phyloP scores from a whole-genome alignment of 2,329 filamentous ascomycete species.

The Xylaria multiplex region DNA sequence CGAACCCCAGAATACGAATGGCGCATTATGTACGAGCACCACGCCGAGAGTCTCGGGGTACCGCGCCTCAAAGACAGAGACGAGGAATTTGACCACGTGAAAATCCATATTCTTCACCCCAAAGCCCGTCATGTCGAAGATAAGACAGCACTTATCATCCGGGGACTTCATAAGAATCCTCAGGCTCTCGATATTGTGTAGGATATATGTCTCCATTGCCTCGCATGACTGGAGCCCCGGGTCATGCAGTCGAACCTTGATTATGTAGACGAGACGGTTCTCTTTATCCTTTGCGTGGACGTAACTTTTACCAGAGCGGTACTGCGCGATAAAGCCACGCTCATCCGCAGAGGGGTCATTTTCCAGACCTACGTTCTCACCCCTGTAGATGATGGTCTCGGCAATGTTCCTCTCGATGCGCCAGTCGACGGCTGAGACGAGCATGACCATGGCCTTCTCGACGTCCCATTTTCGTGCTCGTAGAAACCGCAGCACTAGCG shows the following conservation, averaged over 20 bases:
- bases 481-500: conserved; percentile 34
- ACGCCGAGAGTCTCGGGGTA: conserved; percentile 37
- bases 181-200: conserved; percentile 36
- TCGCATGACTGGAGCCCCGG: conserved; percentile 26
- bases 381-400: conserved; percentile 21
- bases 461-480: conserved; percentile 38
- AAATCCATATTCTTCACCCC: conserved; percentile 37
- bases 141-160: conserved; percentile 28
- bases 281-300: conserved; percentile 27
- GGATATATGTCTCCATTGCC: conserved; percentile 31
- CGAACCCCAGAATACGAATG: conserved; percentile 38
- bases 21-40: conserved; percentile 36
- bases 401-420: conserved; percentile 22
- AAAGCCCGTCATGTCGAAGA: conserved; percentile 37
- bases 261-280: conserved; percentile 29
- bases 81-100: conserved; percentile 30
- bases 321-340: conserved; percentile 31
- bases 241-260: conserved; percentile 29
- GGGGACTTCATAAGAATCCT: conserved; percentile 5
- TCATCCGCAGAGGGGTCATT: conserved; percentile 28
- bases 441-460: conserved; percentile 28
- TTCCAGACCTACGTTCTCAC: conserved; percentile 27
- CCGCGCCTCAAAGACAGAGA: conserved; percentile 36
- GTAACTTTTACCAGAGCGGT: conserved; percentile 36
- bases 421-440: conserved; percentile 35